Evolutionary conservation across 208 protist genomes (phyloP).

Genomic region (Polymyxa betae): DNA sequence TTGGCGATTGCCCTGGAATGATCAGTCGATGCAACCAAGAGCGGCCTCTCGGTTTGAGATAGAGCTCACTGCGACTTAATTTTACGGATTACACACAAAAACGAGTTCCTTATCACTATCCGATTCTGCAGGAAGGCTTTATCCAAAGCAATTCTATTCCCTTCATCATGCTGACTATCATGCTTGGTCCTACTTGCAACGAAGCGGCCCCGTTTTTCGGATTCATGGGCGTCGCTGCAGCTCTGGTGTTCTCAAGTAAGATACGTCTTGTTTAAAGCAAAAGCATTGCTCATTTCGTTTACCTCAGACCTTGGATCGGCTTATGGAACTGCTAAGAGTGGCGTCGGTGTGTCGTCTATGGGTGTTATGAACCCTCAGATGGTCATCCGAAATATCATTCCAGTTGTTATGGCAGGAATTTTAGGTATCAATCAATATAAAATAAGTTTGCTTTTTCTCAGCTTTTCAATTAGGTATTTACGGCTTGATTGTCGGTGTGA

Average conservation of each 20-base stretch:
- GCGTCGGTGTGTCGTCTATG: slow-evolving; percentile 92
- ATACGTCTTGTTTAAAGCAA: not conserved
- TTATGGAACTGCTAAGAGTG: slow-evolving; percentile 96
- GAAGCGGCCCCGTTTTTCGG: slow-evolving; percentile 70
- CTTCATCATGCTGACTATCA: slow-evolving; percentile 52
- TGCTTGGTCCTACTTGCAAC: slow-evolving; percentile 58
- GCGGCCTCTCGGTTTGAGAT: no score
- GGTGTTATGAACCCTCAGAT: slow-evolving; percentile 91
- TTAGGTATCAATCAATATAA: slow-evolving; percentile 82
- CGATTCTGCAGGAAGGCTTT: no score
- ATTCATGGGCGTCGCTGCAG: slow-evolving; percentile 68
- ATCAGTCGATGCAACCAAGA: no score
- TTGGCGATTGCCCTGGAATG: no score
- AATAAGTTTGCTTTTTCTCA: not conserved
- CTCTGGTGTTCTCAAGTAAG: slow-evolving; percentile 70
- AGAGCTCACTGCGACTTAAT: no score
- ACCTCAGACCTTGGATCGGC: slow-evolving; percentile 90
- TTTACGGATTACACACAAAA: no score
- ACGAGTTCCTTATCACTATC: no score
- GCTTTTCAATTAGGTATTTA: slow-evolving; percentile 84
- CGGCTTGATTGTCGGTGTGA: slow-evolving; percentile 97
- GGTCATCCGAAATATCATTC: slow-evolving; percentile 83
- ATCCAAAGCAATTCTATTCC: no score
- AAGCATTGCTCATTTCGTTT: not conserved
- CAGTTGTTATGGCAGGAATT: slow-evolving; percentile 93